phyloP scores from a whole-genome alignment of 148 eudicot genomes.

The Rhododendron vialii region DNA sequence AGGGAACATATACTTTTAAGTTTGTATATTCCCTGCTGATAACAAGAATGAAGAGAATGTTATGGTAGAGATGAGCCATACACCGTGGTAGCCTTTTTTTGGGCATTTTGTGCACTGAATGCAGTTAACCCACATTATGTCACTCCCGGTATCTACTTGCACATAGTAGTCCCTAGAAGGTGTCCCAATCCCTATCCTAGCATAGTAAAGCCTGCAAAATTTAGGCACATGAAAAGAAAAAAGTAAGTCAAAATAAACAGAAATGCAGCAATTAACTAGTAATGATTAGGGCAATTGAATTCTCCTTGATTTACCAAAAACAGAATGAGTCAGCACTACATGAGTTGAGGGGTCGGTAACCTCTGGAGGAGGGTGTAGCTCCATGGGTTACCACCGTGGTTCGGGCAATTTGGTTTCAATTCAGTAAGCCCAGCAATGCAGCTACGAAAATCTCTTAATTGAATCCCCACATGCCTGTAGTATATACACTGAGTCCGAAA shows the following conservation, averaged over 20 bases:
- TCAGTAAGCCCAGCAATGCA: neutral
- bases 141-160: conserved; percentile 98
- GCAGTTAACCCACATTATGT: conserved; percentile 94
- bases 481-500: no score
- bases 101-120: conserved; percentile 85
- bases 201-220: conserved; percentile 77
- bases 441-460: neutral
- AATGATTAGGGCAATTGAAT: neutral
- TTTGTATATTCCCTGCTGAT: neutral
- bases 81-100: conserved; percentile 76
- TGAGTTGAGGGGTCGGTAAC: neutral
- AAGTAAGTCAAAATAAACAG: neutral
- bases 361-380: neutral
- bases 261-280: neutral
- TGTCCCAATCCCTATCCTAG: conserved; percentile 83
- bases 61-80: conserved; percentile 28
- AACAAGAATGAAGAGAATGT: neutral
- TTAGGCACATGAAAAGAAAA: neutral
- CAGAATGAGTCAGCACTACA: neutral
- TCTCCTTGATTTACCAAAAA: neutral
- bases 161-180: conserved; percentile 82
- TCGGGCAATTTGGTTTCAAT: neutral
- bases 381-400: neutral
- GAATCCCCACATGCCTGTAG: neutral
- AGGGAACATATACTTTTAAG: neutral